Conservation (phyloP, 2,329 filamentous ascomycete species). For the Cyanodermella asteris region DNA sequence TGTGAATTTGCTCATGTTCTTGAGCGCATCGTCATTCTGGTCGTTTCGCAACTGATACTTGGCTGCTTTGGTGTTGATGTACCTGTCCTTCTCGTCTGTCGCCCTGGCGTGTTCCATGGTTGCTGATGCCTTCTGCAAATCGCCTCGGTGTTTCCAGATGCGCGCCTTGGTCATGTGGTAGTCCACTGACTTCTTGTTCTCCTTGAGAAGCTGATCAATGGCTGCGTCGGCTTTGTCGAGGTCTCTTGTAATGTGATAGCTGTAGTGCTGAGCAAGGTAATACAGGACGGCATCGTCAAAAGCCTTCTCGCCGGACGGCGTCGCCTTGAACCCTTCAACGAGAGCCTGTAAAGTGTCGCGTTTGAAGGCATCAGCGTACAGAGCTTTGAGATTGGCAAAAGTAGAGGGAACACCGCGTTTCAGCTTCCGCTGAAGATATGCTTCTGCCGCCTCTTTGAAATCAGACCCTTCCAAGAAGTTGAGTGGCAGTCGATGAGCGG, state of each 20-base stretch:
- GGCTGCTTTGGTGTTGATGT: conserved; percentile 95
- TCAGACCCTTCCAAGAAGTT: conserved; percentile 71
- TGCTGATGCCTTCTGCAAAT: conserved; percentile 57
- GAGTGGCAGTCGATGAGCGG: conserved; percentile 63
- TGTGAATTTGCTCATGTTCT: conserved; percentile 86
- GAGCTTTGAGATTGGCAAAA: conserved; percentile 87
- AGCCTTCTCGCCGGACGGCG: conserved; percentile 20
- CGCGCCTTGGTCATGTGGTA: conserved; percentile 90
- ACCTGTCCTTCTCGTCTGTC: conserved; percentile 74
- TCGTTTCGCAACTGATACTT: conserved; percentile 93
- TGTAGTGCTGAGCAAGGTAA: conserved; percentile 92
- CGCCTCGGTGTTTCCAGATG: conserved; percentile 77
- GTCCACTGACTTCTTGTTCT: conserved; percentile 64
- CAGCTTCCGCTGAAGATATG: conserved; percentile 66
- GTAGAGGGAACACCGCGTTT: conserved; percentile 86
- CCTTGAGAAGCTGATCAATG: conserved; percentile 61
- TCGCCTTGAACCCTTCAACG: conserved; percentile 53
- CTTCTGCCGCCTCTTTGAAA: conserved; percentile 56
- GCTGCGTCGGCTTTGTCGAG: conserved; percentile 60
- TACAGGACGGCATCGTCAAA: conserved; percentile 68
- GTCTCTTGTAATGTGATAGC: conserved; percentile 72
- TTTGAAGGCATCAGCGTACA: conserved; percentile 63
- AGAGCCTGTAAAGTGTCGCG: conserved; percentile 53
- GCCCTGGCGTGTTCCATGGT: conserved; percentile 72
- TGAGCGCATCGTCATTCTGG: conserved; percentile 64